Evolutionary conservation across 1,139 yeast species (phyloP), one percentile per base, ranked within the genome.

Genomic region (Schizosaccharomyces versatilis): DNA sequence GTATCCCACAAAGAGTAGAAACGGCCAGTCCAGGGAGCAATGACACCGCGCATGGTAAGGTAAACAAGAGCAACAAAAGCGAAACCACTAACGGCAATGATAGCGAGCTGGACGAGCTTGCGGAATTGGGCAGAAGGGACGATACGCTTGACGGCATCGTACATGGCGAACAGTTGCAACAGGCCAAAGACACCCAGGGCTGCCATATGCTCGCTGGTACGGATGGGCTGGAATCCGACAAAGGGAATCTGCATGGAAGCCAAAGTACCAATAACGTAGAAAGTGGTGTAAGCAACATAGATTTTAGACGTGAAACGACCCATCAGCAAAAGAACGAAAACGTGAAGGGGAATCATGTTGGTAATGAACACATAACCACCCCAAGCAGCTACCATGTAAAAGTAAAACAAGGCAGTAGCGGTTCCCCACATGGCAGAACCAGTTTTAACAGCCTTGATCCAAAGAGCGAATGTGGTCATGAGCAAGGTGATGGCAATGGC

Each of bases 371-470:
- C 99, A 66, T 93, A 93, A 24, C 99, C 99, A 32, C 62, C 62
- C 99, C 99, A 93, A n/a, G 99, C 98, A 55, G 95, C 81, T 54
- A 93, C 99, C 99, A 93, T 93, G 74, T 93, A 93, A 69, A 93
- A 93, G 72, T 93, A 93, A 63, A 81, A 82, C 53, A 85, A 68
- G 1, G 98, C 94, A 41, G 97, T 80, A 62, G 82, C 70, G 6
- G 93, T 75, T 17, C 88, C 94, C 73, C 81, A 84, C 62, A 84
- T 75, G 15, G 86, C 81, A 2, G 95, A 84, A 39, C 99, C 99
- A 53, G 82, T 71, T 68, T 88, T 90, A 70, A 85, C 76, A 14
- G 95, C 81, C 69, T 85, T 86, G 69, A 90, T 83, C 99, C 99
- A 93, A 60, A 85, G 77, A 73, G 80, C 88, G 68, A 93, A 93